These are phyloP conservation scores for Physocladia obscura DNA, from an alignment of 192 early-diverging fungal genomes.

Conservation along the genomic window DNA sequence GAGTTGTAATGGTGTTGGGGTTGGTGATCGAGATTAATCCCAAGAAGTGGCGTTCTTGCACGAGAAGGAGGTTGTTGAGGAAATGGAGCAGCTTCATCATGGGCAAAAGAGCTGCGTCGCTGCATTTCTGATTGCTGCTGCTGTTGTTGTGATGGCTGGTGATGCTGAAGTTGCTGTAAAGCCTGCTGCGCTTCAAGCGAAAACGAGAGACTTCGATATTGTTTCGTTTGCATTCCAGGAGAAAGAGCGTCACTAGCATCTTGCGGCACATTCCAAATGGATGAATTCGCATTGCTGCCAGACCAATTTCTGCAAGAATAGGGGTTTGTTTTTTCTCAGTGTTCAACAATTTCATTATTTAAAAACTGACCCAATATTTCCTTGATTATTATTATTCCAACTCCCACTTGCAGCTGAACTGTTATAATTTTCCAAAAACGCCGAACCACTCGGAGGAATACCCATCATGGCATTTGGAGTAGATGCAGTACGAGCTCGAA, in stretches of 20 bases:
- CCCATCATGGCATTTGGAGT: constrained; percentile 35
- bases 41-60: constrained; percentile 16
- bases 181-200: constrained; percentile 15
- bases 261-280: background rate
- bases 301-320: background rate
- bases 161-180: constrained; percentile 9
- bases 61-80: constrained; percentile 1
- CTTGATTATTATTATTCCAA: background rate
- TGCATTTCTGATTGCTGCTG: constrained; percentile 1
- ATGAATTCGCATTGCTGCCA: background rate
- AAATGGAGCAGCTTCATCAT: background rate
- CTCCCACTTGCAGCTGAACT: background rate
- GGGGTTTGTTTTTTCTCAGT: too few species aligned
- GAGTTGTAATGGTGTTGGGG: background rate
- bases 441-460: background rate
- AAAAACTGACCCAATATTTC: background rate
- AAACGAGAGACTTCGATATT: constrained; percentile 20
- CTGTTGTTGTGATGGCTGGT: constrained; percentile 8
- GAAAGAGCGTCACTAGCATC: background rate
- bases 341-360: too few species aligned
- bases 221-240: constrained; percentile 3
- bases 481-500: constrained; percentile 36
- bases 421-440: background rate
- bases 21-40: constrained; percentile 9
- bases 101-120: constrained; percentile 22